Base-by-base conservation (phyloP, 805 yeast genomes). In the Lipomyces orientalis region DNA sequence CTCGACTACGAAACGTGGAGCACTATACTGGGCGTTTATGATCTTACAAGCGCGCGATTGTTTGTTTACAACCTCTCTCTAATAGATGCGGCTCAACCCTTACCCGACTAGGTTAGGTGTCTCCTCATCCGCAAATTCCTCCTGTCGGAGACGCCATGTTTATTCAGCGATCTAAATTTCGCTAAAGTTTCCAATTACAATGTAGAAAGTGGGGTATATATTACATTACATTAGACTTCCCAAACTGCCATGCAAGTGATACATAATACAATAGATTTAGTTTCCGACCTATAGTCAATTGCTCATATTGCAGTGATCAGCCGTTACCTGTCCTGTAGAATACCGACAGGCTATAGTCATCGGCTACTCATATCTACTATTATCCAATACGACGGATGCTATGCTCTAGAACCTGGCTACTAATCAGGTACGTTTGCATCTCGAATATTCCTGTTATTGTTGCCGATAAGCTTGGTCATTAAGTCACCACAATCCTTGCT, bases 41-140 rank as follows among this genome's bases (percentile, higher is more conserved):
- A 60, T 51, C 49, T 35, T 7, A 29, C n/a, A n/a, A n/a, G 31
- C 49, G 22, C 49, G 49, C 22, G 29, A 43, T 60, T 29, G 57
- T 64, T 59, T 63, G 62, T 63, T 63, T 61, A 54, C 59, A 22
- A 10, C 29, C 29, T 25, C 2, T 25, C 3, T n/a, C 3, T 25
- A 25, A 2, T 1, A 25, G 29, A 25, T 25, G 29, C 29, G 29
- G 29, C 29, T 25, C 29, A 25, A 25, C 29, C 29, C 29, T 25
- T 25, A 25, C 29, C 29, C 29, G 29, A 25, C 29, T 25, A 25
- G 3, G 29, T 1, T 25, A 25, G 1, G 29, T 25, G 29, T 25
- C 29, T 25, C 29, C 29, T 25, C 29, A 25, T 25, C 29, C 2
- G 29, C 29, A 25, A 25, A 25, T 25, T 25, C n/a, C n/a, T n/a